Base-by-base conservation (phyloP, 2,329 filamentous ascomycete genomes). In the Chrysoporthe puriensis region DNA sequence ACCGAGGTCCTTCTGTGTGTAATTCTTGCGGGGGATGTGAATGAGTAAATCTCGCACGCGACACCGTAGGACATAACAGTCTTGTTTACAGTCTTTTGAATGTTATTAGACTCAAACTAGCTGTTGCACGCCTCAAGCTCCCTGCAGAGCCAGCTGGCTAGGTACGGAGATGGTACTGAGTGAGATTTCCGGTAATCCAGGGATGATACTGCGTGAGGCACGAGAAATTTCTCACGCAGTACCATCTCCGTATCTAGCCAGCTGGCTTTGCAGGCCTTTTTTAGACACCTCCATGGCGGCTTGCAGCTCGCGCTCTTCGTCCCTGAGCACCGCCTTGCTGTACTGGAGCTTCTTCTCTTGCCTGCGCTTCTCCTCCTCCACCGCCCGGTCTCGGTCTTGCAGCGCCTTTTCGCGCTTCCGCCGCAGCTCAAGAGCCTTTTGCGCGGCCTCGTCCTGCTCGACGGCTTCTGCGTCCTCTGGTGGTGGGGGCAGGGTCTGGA, bases 251-350 rank as follows among this genome's bases (percentile, higher is more conserved):
- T 62, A 63, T 14, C 48, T 56, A 34, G 58, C 67, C 56, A 92
- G 74, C 75, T 92, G 89, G 34, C 84, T 85, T 73, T 87, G 85
- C 71, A 93, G 70, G 0, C 90, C 91, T 69, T 84, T 86, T 77
- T 90, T 92, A 0, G 86, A 85, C 14, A 93, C 84, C 68, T 84
- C 85, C 88, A 92, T 90, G 0, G 91, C 91, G 70, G 83, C 81
- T 74, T 91, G 86, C 66, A 93, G 78, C 74, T 92, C 89, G 70
- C 84, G 82, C 78, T 93, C 90, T 71, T 90, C 89, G 67, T 91
- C 89, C 46, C 87, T 80, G 62, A 93, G 73, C 57, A 84, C 79
- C 0, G 87, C 88, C 73, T 86, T 90, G 26, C 88, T 88, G 57
- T 83, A 84, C 44, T 85, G 85, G 13, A 91, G 76, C 61, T 87